Conservation (phyloP, 345 rosid species). For the Linum usitatissimum region DNA sequence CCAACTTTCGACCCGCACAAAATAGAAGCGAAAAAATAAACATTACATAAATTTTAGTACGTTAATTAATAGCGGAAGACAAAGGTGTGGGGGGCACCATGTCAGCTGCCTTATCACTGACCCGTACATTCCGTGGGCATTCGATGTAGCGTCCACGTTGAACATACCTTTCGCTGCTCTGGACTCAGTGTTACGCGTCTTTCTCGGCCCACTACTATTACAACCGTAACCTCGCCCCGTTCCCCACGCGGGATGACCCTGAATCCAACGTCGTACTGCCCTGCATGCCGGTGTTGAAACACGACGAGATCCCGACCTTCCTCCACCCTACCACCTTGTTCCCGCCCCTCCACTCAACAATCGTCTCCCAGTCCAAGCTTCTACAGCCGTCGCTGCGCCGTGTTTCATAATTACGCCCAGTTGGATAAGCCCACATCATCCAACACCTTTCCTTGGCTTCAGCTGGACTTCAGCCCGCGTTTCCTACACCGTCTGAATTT, state of each 20-base stretch:
- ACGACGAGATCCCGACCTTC: slow-evolving; percentile 40
- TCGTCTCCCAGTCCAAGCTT: too few species aligned
- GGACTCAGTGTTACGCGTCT: slow-evolving; percentile 47
- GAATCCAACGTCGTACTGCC: slow-evolving; percentile 22
- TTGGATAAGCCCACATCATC: too few species aligned
- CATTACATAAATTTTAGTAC: too few species aligned
- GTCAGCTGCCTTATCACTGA: slow-evolving; percentile 29
- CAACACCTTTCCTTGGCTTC: too few species aligned
- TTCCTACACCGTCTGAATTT: too few species aligned
- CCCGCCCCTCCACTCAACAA: too few species aligned
- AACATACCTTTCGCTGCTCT: slow-evolving; percentile 35
- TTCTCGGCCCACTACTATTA: slow-evolving; percentile 32
- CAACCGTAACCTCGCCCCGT: slow-evolving; percentile 21
- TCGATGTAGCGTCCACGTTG: slow-evolving; percentile 28
- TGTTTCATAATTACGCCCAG: too few species aligned
- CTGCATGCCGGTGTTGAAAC: slow-evolving; percentile 29
- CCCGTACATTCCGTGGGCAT: slow-evolving; percentile 44
- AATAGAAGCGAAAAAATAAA: too few species aligned
- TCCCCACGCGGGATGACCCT: slow-evolving; percentile 27
- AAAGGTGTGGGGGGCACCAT: background rate
- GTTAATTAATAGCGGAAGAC: too few species aligned
- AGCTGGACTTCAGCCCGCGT: too few species aligned
- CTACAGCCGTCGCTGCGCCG: too few species aligned
- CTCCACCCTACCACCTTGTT: slow-evolving; percentile 30
- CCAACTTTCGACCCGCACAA: too few species aligned